Conservation (phyloP, 129 eudicot genomes). For the Rutidosis leptorrhynchoides region DNA sequence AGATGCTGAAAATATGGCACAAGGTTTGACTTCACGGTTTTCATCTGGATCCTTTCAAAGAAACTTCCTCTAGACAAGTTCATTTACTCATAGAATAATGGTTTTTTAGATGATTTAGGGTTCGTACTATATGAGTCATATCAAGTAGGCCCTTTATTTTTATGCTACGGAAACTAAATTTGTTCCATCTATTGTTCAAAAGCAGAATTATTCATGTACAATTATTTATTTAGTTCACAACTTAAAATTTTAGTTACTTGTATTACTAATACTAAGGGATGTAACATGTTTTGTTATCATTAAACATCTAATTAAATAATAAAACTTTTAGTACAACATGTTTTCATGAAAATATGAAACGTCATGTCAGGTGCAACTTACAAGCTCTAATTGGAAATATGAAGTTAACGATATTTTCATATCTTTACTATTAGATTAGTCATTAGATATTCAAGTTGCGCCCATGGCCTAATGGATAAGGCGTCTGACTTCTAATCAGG, state of each 20-base stretch:
- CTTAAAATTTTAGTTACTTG: too few relatives aligned
- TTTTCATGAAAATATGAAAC: too few relatives aligned
- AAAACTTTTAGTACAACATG: too few relatives aligned
- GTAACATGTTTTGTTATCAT: not conserved
- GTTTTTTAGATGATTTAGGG: slow-evolving; percentile 9
- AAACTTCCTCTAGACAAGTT: slow-evolving; percentile 54
- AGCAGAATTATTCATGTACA: not conserved
- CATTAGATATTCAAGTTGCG: slow-evolving; percentile 22
- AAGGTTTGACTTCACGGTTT: slow-evolving; percentile 80
- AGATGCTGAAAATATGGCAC: slow-evolving; percentile 68
- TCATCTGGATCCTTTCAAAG: slow-evolving; percentile 87
- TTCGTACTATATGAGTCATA: not conserved
- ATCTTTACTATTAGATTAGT: too few relatives aligned
- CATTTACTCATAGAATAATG: not conserved
- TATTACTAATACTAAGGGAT: not conserved
- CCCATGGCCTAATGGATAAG: slow-evolving; percentile 86
- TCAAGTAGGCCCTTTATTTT: not conserved
- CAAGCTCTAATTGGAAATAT: too few relatives aligned
- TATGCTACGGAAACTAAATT: not conserved
- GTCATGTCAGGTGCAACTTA: too few relatives aligned
- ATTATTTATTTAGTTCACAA: not conserved
- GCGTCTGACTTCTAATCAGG: slow-evolving; percentile 75
- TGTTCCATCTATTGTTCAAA: not conserved
- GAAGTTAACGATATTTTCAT: too few relatives aligned
- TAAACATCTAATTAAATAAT: too few relatives aligned